Base-by-base conservation (phyloP, 1,139 yeast genomes). In the Taphrina sp. region DNA sequence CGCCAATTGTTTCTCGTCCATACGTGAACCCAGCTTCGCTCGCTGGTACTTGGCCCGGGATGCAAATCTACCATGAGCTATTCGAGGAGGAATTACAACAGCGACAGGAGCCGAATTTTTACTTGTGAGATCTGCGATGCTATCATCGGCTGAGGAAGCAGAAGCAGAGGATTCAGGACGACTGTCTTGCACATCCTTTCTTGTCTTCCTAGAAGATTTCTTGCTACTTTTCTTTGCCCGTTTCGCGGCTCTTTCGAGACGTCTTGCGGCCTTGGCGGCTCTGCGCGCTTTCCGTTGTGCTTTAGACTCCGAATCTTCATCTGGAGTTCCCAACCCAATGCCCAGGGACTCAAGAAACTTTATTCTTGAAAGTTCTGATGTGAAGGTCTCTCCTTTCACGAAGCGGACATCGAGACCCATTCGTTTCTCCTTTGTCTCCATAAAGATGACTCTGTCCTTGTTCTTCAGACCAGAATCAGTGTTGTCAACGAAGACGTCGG, bases 351-450 rank as follows among this genome's bases (percentile, higher is more conserved):
- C 43, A 29, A 34, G 34, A 20, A 52, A 52, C 12, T 52, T 52
- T 29, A 60, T 45, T 65, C 64, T 35, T 62, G 63, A 43, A 64
- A 64, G 61, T 69, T 67, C 38, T 66, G 66, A 58, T 66, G 66
- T 63, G 58, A 66, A 61, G 58, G 64, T 61, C 33, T 66, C 62
- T 51, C 68, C 64, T 61, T 66, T 64, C 52, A 65, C 61, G 53
- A 67, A 62, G 59, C 68, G 64, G 46, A 64, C 63, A 56, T 65
- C 63, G 45, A 64, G 52, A 29, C 58, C 61, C 60, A 61, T 54
- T 26, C 49, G 16, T n/a, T 24, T 23, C 17, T 23, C 39, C 22
- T 49, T 38, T 10, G 46, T 49, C 14, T 38, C 37, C 46, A 49
- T 39, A 26, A 31, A 49, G 17, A 49, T 3, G 34, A 49, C 54